These are phyloP conservation scores for Endoconidiophora polonica DNA, from an alignment of 2,329 filamentous ascomycete genomes.

Conservation along the genomic window DNA sequence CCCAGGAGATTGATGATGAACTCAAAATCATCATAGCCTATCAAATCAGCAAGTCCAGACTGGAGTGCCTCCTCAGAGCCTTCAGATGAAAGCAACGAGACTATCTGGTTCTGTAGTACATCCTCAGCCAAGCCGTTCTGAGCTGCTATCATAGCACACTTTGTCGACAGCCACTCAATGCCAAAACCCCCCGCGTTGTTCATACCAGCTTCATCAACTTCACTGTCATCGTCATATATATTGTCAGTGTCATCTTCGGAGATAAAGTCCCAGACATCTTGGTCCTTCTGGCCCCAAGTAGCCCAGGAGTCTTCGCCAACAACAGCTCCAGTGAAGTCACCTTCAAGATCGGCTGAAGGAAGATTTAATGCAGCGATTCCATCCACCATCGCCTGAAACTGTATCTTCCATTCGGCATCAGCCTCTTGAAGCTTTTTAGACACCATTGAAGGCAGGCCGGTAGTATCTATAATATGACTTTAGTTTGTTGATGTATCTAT, in stretches of 20 bases:
- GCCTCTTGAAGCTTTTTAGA: neutral
- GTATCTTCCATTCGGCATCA: conserved; percentile 54
- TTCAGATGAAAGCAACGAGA: conserved; percentile 53
- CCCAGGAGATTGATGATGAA: conserved; percentile 82
- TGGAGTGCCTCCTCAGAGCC: conserved; percentile 72
- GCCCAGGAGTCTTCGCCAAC: conserved; percentile 35
- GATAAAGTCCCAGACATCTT: conserved; percentile 89
- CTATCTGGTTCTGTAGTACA: conserved; percentile 62
- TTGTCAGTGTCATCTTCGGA: conserved; percentile 54
- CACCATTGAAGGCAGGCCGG: neutral
- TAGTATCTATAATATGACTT: too few species aligned
- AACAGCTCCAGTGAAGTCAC: conserved; percentile 17
- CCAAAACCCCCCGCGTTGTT: conserved; percentile 28
- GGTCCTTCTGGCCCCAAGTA: conserved; percentile 43
- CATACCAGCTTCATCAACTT: conserved; percentile 17
- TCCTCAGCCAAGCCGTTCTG: conserved; percentile 50
- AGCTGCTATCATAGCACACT: conserved; percentile 49
- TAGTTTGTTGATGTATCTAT: too few species aligned
- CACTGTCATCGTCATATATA: conserved; percentile 26
- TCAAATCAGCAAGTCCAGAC: conserved; percentile 69
- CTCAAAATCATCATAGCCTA: conserved; percentile 87
- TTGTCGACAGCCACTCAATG: conserved; percentile 52
- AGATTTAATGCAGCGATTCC: conserved; percentile 58
- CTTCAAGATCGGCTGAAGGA: conserved; percentile 23
- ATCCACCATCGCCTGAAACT: conserved; percentile 71